Evolutionary conservation across 2,329 filamentous ascomycete genomes (phyloP), one percentile per base, ranked within the genome.

Genomic region (Chaetomiaceae sp.): DNA sequence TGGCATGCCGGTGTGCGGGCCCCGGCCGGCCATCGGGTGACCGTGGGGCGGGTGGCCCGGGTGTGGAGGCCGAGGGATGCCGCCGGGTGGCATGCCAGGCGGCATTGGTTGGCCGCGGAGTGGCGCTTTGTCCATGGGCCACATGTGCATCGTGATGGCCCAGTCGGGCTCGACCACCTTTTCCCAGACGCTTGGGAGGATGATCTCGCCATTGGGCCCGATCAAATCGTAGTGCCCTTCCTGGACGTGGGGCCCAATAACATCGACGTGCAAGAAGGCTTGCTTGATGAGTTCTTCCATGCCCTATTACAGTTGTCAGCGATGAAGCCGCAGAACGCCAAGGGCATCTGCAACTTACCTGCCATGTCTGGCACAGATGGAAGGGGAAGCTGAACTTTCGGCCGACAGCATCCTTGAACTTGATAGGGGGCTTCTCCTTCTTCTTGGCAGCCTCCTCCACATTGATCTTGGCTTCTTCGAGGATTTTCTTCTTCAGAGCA

Each of bases 331-430:
- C n/a, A n/a, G n/a, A n/a, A n/a, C n/a, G n/a, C n/a, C n/a, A n/a
- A n/a, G 27, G 36, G 8, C 3, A 21, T 18, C n/a, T 27, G 30
- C 6, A 7, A 79, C 82, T 67, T 81, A 91, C 88, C 74, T 77
- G 75, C 90, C 90, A 95, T 2, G 85, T 94, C 64, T 84, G 82
- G 69, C 90, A 96, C 27, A 95, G 69, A 58, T 91, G 82, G 71
- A 86, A 96, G 1, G 91, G 91, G 65, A 96, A 96, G 70, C 84
- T 94, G 68, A 95, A 96, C 69, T 95, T 96, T 60, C 91, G 81
- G 29, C 89, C 89, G 14, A 96, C 84, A 1, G 90, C 90, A 67
- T 96, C 91, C 71, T 95, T 95, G 73, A 95, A 95, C 61, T 85
- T 86, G 67, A 96, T 89, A 2, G 88, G 89, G 38, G 84, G 76